Conservation (phyloP, 306 rosid species). For the Hippophae rhamnoides region DNA sequence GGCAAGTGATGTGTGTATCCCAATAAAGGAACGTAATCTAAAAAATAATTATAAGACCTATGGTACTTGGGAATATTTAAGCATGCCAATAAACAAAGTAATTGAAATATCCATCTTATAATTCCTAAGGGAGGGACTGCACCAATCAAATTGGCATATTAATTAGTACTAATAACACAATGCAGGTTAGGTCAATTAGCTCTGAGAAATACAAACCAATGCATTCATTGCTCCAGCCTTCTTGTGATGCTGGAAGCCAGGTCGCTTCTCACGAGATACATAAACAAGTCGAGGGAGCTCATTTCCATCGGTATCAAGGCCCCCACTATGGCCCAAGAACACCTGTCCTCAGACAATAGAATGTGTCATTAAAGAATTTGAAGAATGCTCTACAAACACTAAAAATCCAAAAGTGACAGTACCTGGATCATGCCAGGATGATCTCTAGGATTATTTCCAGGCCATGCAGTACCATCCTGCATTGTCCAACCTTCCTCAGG, state of each 20-base stretch:
- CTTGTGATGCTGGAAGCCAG: slow-evolving; percentile 99
- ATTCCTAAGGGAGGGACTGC: slow-evolving; percentile 1
- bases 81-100: neutral
- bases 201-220: slow-evolving; percentile 49
- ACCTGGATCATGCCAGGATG: slow-evolving; percentile 99
- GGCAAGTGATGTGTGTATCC: no score
- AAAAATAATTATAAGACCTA: no score
- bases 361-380: slow-evolving; percentile 8
- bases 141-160: neutral
- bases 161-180: neutral
- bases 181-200: neutral
- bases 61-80: neutral
- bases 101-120: neutral
- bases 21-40: no score
- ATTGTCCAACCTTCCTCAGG: slow-evolving; percentile 99
- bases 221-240: slow-evolving; percentile 99
- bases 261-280: slow-evolving; percentile 99
- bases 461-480: slow-evolving; percentile 99
- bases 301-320: slow-evolving; percentile 96
- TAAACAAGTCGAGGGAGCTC: slow-evolving; percentile 99
- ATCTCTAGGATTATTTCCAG: slow-evolving; percentile 97
- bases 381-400: neutral
- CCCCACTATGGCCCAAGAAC: slow-evolving; percentile 97
- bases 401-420: slow-evolving; percentile 12
- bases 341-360: slow-evolving; percentile 42